Conservation (phyloP, 805 yeast genomes). For the Debaryomyces prosopidis region DNA sequence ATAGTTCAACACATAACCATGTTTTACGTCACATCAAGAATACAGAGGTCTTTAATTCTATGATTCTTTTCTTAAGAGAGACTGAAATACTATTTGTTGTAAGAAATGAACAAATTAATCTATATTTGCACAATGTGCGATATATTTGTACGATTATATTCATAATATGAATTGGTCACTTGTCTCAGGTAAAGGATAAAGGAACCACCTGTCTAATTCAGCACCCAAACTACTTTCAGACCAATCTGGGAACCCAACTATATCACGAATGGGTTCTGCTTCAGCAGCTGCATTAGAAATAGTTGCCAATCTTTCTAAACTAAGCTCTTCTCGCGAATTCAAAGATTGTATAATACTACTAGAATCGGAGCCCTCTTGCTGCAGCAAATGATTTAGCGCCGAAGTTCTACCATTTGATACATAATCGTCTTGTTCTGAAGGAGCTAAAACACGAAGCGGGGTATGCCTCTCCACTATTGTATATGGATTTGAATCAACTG, state of each 20-base stretch:
- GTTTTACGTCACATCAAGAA: too few species aligned
- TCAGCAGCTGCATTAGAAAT: conserved; percentile 5
- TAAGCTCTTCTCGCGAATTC: not conserved
- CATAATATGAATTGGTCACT: conserved; percentile 2
- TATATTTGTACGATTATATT: too few species aligned
- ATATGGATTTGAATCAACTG: conserved; percentile 6
- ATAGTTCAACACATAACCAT: too few species aligned
- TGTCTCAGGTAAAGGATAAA: conserved; percentile 11
- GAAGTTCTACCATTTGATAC: not conserved
- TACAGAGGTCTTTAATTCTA: too few species aligned
- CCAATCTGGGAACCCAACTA: conserved; percentile 5
- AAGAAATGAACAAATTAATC: too few species aligned
- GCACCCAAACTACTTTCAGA: conserved; percentile 10
- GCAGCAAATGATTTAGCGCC: not conserved
- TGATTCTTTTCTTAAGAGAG: too few species aligned
- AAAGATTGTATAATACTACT: not conserved
- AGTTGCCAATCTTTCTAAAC: conserved; percentile 6
- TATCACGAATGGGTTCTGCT: conserved; percentile 7
- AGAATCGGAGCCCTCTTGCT: not conserved
- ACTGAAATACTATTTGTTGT: too few species aligned
- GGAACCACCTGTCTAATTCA: conserved; percentile 13
- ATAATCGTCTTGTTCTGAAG: not conserved
- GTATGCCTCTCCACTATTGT: not conserved
- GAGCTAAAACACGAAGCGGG: not conserved
- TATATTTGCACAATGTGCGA: too few species aligned